Evolutionary conservation across 2,329 filamentous ascomycete species (phyloP).

Genomic region (Trichoderma atrobrunneum): DNA sequence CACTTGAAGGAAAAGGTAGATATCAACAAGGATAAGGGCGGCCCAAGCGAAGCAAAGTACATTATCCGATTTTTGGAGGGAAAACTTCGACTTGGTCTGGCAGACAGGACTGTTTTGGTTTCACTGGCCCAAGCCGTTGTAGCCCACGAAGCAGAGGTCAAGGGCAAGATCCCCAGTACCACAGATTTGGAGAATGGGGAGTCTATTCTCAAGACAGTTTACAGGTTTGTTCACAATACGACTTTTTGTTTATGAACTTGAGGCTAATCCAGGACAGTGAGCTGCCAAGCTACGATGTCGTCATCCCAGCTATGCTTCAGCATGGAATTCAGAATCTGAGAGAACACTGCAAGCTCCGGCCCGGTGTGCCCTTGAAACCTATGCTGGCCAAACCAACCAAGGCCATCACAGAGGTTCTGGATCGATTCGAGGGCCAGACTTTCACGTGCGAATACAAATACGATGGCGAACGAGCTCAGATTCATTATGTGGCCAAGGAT

Average conservation of each 20-base stretch:
- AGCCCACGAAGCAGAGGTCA: slow-evolving; percentile 71
- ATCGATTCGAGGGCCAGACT: slow-evolving; percentile 90
- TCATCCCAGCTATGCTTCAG: slow-evolving; percentile 84
- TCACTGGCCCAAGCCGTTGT: slow-evolving; percentile 87
- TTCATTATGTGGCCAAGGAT: slow-evolving; percentile 90
- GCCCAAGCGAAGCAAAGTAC: slow-evolving; percentile 91
- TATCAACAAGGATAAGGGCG: slow-evolving; percentile 88
- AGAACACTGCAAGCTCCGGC: slow-evolving; percentile 85
- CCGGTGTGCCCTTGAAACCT: slow-evolving; percentile 91
- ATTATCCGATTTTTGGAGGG: slow-evolving; percentile 91
- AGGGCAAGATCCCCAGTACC: slow-evolving; percentile 68
- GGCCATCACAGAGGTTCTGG: slow-evolving; percentile 93
- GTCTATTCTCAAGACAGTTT: slow-evolving; percentile 82
- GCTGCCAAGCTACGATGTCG: slow-evolving; percentile 90
- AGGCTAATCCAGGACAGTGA: slow-evolving; percentile 60
- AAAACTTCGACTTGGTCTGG: slow-evolving; percentile 85
- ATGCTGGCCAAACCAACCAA: slow-evolving; percentile 99
- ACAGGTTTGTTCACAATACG: slow-evolving; percentile 56
- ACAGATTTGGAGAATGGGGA: slow-evolving; percentile 81
- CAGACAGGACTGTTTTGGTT: slow-evolving; percentile 88
- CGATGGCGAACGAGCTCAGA: slow-evolving; percentile 96
- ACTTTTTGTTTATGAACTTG: background rate
- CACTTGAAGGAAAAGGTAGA: slow-evolving; percentile 74
- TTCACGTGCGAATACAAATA: slow-evolving; percentile 99
- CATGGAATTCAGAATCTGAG: slow-evolving; percentile 80